A percentile compares a stretch with the other conserved stretches of the same genome.
These are phyloP conservation scores for Rhizophagus sp. DNA, from an alignment of 192 early-diverging fungal genomes.

Conservation along the genomic window DNA sequence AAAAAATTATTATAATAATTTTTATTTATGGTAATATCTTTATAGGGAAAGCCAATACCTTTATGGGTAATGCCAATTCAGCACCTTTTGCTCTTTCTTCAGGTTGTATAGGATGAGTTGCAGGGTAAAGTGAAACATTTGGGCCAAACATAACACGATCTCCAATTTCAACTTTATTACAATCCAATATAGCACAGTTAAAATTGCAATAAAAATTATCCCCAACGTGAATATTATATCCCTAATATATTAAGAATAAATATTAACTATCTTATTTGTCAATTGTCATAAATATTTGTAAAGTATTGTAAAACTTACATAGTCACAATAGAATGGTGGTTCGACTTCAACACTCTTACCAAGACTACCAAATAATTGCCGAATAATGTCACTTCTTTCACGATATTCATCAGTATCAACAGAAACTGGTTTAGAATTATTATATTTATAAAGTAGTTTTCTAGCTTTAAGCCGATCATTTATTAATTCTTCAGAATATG, in stretches of 20 bases:
- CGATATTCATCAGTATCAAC: neutral
- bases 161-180: conserved; percentile 71
- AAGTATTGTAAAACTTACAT: conserved; percentile 50
- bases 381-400: neutral
- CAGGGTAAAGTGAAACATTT: conserved; percentile 72
- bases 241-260: conserved; percentile 10
- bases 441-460: conserved; percentile 11
- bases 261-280: conserved; percentile 14
- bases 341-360: conserved; percentile 62
- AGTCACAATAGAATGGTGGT: conserved; percentile 73
- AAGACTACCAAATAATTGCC: conserved; percentile 45
- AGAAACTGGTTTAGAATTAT: conserved; percentile 5
- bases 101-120: conserved; percentile 73
- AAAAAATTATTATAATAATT: neutral
- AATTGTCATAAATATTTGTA: neutral
- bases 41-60: conserved; percentile 42
- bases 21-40: neutral
- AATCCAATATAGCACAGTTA: conserved; percentile 75
- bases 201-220: conserved; percentile 77
- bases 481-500: conserved; percentile 10
- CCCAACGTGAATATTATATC: conserved; percentile 75
- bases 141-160: conserved; percentile 75
- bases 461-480: neutral
- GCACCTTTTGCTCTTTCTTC: conserved; percentile 39
- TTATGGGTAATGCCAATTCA: conserved; percentile 49